Percentiles rank a stretch among this genome's conserved stretches.
Conservation (phyloP, 495 filamentous ascomycete genomes). For the Hypoxylon rickii region DNA sequence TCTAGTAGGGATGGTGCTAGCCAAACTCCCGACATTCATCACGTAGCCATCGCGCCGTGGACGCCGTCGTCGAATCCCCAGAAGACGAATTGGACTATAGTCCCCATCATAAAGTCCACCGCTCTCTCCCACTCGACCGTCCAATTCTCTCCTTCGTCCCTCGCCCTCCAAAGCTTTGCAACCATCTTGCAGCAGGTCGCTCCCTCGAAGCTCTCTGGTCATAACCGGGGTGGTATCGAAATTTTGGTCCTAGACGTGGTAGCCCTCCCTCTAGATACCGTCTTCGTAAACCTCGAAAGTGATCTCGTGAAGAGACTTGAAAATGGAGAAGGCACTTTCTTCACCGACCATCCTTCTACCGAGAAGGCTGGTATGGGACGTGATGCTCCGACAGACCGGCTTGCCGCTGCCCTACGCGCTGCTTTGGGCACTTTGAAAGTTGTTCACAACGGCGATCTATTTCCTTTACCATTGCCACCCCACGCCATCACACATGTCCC, state of each 20-base stretch:
- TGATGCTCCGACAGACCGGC: conserved; percentile 62
- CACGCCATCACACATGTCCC: conserved; percentile 88
- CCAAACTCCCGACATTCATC: conserved; percentile 47
- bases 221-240: conserved; percentile 68
- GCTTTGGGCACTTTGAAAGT: conserved; percentile 72
- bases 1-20: conserved; percentile 39
- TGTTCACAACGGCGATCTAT: conserved; percentile 80
- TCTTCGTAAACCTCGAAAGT: conserved; percentile 83
- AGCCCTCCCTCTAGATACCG: conserved; percentile 76
- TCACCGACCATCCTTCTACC: conserved; percentile 49
- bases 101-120: conserved; percentile 70
- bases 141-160: conserved; percentile 78
- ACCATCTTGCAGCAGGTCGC: conserved; percentile 61
- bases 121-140: conserved; percentile 73
- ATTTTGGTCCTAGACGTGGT: conserved; percentile 81
- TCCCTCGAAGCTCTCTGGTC: conserved; percentile 65
- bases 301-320: conserved; percentile 65
- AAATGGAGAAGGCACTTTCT: conserved; percentile 61
- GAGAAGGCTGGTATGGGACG: conserved; percentile 30
- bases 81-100: conserved; percentile 76
- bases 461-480: conserved; percentile 80
- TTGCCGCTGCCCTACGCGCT: conserved; percentile 77
- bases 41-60: conserved; percentile 84
- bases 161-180: conserved; percentile 77
- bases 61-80: conserved; percentile 66